Conservation (phyloP, 2,329 filamentous ascomycete species). For the Calonectria pteridis region DNA sequence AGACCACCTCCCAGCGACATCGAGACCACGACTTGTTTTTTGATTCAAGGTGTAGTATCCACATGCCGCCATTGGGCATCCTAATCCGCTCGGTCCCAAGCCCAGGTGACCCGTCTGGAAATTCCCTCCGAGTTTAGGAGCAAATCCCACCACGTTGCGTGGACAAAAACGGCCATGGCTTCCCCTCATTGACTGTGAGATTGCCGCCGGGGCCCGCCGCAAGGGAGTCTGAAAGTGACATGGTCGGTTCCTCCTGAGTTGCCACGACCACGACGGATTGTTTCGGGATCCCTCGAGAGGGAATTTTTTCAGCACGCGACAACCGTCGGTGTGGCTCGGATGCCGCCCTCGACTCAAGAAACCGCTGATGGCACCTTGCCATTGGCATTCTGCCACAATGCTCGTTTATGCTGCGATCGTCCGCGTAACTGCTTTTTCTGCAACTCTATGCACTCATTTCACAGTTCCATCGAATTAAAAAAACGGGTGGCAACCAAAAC, state of each 20-base stretch:
- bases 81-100: conserved; percentile 18
- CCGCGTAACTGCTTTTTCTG: background rate
- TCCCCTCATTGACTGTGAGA: background rate
- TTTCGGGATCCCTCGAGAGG: conserved; percentile 25
- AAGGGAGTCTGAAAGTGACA: conserved; percentile 22
- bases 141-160: conserved; percentile 8
- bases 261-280: conserved; percentile 24
- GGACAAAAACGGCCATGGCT: background rate
- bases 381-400: conserved; percentile 32
- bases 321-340: conserved; percentile 20
- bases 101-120: conserved; percentile 22
- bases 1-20: conserved; percentile 41
- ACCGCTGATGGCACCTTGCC: conserved; percentile 30
- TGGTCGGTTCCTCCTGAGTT: conserved; percentile 19
- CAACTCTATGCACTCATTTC: background rate
- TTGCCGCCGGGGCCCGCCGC: conserved; percentile 6
- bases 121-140: conserved; percentile 31
- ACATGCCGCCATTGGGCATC: conserved; percentile 44
- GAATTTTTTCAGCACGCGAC: conserved; percentile 29
- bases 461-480: background rate
- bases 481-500: background rate
- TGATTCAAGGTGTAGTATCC: conserved; percentile 41
- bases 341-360: conserved; percentile 21
- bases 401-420: background rate
- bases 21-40: conserved; percentile 38